Evolutionary conservation across 2,329 filamentous ascomycete species (phyloP).

Genomic region (Neurospora crassa): DNA sequence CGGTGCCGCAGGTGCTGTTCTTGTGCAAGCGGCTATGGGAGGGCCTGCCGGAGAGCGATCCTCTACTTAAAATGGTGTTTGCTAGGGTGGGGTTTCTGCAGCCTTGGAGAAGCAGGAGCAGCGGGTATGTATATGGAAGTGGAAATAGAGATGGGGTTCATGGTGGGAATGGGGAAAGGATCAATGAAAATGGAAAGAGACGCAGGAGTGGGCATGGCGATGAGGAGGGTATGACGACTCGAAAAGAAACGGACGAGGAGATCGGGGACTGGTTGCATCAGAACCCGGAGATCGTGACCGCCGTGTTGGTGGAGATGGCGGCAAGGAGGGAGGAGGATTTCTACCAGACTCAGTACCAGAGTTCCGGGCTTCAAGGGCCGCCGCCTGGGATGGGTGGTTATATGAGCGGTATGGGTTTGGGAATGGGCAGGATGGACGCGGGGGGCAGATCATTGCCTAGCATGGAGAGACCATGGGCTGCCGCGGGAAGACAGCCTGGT

Average conservation of each 20-base stretch:
- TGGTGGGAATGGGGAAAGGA: background rate
- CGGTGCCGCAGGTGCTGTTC: constrained; percentile 32
- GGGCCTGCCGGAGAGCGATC: constrained; percentile 33
- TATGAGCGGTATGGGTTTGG: background rate
- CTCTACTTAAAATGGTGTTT: constrained; percentile 37
- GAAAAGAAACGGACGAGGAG: background rate
- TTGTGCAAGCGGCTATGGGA: constrained; percentile 33
- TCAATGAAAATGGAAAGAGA: background rate
- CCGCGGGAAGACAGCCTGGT: background rate
- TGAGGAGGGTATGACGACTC: background rate
- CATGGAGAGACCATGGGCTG: constrained; percentile 28
- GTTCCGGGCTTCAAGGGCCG: background rate
- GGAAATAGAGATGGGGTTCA: background rate
- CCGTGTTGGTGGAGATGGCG: constrained; percentile 38
- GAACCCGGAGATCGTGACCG: constrained; percentile 35
- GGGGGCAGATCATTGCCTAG: constrained; percentile 29
- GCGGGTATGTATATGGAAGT: background rate
- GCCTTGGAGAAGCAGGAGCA: constrained; percentile 24
- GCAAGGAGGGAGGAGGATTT: constrained; percentile 31
- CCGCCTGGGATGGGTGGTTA: background rate
- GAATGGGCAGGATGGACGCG: background rate
- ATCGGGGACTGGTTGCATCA: constrained; percentile 14
- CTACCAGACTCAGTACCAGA: background rate
- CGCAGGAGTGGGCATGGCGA: background rate
- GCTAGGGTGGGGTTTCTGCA: constrained; percentile 39